phyloP scores from a whole-genome alignment of 2,329 filamentous ascomycete genomes.

The Leptographium wingfieldii region DNA sequence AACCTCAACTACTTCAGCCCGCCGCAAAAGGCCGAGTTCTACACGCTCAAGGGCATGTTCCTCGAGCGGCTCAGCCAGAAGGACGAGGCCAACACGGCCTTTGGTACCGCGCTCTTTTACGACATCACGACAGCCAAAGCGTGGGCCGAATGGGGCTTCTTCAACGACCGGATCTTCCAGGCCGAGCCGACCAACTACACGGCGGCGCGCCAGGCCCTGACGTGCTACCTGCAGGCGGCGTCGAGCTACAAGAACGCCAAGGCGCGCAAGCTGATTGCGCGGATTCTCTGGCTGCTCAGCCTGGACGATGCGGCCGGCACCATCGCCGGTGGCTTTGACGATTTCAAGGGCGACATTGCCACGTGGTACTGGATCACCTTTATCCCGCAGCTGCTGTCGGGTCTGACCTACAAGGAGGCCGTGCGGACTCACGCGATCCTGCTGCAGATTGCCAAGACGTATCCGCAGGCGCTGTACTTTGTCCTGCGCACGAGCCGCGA shows the following conservation, averaged over 20 bases:
- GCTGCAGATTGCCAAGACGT: slow-evolving; percentile 86
- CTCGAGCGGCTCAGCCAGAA: slow-evolving; percentile 85
- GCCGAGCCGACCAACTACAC: slow-evolving; percentile 71
- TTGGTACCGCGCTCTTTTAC: slow-evolving; percentile 89
- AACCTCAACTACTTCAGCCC: slow-evolving; percentile 97
- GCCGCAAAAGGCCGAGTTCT: slow-evolving; percentile 96
- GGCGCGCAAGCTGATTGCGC: slow-evolving; percentile 81
- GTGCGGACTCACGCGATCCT: slow-evolving; percentile 76
- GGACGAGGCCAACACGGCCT: slow-evolving; percentile 84
- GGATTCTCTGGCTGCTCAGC: slow-evolving; percentile 91
- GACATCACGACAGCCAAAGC: slow-evolving; percentile 93
- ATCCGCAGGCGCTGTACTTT: slow-evolving; percentile 93
- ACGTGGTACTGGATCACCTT: slow-evolving; percentile 99
- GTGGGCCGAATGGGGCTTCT: slow-evolving; percentile 98
- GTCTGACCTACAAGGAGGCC: slow-evolving; percentile 83
- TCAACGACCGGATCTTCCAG: slow-evolving; percentile 94
- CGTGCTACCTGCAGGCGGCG: slow-evolving; percentile 90
- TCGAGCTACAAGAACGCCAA: slow-evolving; percentile 96
- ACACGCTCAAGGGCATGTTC: slow-evolving; percentile 99
- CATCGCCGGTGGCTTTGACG: slow-evolving; percentile 77
- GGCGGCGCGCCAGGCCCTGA: slow-evolving; percentile 80
- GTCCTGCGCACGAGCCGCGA: slow-evolving; percentile 85
- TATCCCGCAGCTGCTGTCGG: slow-evolving; percentile 89
- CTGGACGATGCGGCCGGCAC: slow-evolving; percentile 78
- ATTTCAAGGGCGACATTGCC: slow-evolving; percentile 93